Percentiles rank a stretch among this genome's conserved stretches.
phyloP scores from a whole-genome alignment of 768 basidiomycete genomes.

The Suillus alpinus region DNA sequence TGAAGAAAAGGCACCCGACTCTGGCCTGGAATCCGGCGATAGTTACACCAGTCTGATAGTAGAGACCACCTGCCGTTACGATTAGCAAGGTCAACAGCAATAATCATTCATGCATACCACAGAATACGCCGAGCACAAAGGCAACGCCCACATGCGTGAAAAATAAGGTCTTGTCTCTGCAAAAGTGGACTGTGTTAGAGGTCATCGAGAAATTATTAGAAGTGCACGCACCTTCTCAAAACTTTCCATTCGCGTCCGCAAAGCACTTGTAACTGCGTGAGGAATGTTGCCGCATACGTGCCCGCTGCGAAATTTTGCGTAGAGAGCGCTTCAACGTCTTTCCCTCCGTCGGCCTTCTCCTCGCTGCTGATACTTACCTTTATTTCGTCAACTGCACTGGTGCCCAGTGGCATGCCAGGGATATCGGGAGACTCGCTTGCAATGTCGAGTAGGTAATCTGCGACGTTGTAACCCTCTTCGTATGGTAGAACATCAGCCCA shows the following conservation, averaged over 20 bases:
- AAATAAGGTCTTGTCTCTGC: constrained; percentile 81
- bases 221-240: constrained; percentile 54
- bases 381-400: constrained; percentile 1
- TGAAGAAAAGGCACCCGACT: constrained; percentile 93
- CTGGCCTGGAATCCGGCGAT: constrained; percentile 94
- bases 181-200: neutral
- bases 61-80: constrained; percentile 64
- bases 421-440: constrained; percentile 65
- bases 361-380: constrained; percentile 10
- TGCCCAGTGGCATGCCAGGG: constrained; percentile 15
- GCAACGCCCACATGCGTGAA: constrained; percentile 74
- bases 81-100: neutral
- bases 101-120: constrained; percentile 46
- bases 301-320: constrained; percentile 19
- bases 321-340: constrained; percentile 20
- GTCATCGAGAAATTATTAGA: neutral
- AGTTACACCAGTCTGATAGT: constrained; percentile 72
- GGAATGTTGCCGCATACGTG: constrained; percentile 70
- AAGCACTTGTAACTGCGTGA: constrained; percentile 85
- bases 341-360: constrained; percentile 11
- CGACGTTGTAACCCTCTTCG: constrained; percentile 84
- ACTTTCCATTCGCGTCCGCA: constrained; percentile 86
- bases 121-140: constrained; percentile 78
- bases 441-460: constrained; percentile 89
- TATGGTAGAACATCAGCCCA: constrained; percentile 45